phyloP scores from a whole-genome alignment of 2,329 filamentous ascomycete genomes.

The Capronia epimyces region DNA sequence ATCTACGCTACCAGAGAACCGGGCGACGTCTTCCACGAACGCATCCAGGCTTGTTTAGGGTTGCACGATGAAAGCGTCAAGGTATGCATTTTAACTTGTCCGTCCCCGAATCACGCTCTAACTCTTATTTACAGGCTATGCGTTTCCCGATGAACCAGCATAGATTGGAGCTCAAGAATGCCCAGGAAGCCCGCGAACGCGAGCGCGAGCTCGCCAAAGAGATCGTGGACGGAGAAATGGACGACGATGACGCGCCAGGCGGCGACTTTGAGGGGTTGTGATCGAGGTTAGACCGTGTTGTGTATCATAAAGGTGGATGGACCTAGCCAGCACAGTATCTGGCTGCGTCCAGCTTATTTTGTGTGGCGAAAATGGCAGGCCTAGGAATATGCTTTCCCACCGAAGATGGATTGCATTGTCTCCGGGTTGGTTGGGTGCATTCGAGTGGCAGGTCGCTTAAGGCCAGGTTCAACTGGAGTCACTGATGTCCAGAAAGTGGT shows the following conservation, averaged over 20 bases:
- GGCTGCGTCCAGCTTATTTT: neutral
- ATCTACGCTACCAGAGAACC: constrained; percentile 95
- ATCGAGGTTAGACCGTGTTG: neutral
- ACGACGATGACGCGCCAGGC: constrained; percentile 82
- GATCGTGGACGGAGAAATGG: constrained; percentile 94
- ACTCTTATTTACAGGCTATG: constrained; percentile 68
- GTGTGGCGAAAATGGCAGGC: neutral
- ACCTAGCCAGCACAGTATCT: neutral
- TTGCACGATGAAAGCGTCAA: constrained; percentile 98
- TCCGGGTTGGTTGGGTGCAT: neutral
- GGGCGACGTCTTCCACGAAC: constrained; percentile 94
- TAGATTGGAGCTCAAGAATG: constrained; percentile 92
- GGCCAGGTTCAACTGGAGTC: neutral
- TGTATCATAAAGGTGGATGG: constrained; percentile 2
- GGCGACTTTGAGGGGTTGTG: constrained; percentile 96
- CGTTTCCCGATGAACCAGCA: constrained; percentile 99
- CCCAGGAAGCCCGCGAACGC: constrained; percentile 92
- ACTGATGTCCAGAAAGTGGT: constrained; percentile 3
- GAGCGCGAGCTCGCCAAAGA: constrained; percentile 98
- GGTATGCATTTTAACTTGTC: constrained; percentile 48
- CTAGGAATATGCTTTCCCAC: neutral
- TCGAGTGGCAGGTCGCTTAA: constrained; percentile 5
- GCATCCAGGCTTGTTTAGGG: constrained; percentile 83
- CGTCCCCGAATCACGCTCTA: constrained; percentile 26
- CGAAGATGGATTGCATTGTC: neutral